A percentile compares a stretch with the other conserved stretches of the same genome.
These are phyloP conservation scores for Omphalotus guepiniiformis DNA, from an alignment of 768 basidiomycete species.

Conservation along the genomic window DNA sequence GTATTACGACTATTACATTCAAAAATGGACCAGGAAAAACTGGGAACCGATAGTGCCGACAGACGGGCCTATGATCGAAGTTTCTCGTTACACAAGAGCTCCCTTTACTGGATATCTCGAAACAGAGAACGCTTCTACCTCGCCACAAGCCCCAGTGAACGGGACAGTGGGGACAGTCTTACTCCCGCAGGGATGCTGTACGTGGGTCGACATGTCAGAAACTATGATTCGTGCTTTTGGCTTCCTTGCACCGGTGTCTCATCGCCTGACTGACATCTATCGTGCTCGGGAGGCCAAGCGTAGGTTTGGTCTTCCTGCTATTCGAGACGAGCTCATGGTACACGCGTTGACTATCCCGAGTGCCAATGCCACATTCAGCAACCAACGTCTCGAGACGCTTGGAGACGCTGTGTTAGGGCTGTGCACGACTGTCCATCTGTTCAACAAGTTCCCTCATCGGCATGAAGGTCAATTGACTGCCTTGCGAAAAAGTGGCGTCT, in stretches of 20 bases:
- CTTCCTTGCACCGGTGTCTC: conserved; percentile 62
- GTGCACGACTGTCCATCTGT: conserved; percentile 69
- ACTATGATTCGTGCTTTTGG: conserved; percentile 48
- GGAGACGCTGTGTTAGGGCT: conserved; percentile 83
- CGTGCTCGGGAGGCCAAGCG: conserved; percentile 49
- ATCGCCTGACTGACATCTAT: conserved; percentile 61
- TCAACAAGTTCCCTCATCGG: conserved; percentile 68
- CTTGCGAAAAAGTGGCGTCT: conserved; percentile 61
- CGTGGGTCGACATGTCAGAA: conserved; percentile 50
- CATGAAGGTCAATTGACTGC: conserved; percentile 81
- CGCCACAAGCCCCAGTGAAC: too few species aligned
- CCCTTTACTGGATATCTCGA: too few species aligned
- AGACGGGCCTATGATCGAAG: conserved; percentile 64
- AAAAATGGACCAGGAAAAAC: conserved; percentile 40
- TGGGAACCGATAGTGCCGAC: conserved; percentile 38
- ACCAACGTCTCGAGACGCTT: conserved; percentile 83
- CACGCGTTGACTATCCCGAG: conserved; percentile 77
- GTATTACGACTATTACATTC: conserved; percentile 56
- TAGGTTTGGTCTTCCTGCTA: conserved; percentile 57
- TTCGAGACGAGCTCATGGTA: conserved; percentile 52
- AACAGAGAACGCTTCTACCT: too few species aligned
- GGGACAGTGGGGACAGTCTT: conserved; percentile 22
- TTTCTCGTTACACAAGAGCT: conserved; percentile 20
- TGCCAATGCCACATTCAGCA: conserved; percentile 61
- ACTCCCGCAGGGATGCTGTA: conserved; percentile 44